Evolutionary conservation across 192 early-diverging fungal genomes (phyloP).

Genomic region (Umbelopsis sp.): DNA sequence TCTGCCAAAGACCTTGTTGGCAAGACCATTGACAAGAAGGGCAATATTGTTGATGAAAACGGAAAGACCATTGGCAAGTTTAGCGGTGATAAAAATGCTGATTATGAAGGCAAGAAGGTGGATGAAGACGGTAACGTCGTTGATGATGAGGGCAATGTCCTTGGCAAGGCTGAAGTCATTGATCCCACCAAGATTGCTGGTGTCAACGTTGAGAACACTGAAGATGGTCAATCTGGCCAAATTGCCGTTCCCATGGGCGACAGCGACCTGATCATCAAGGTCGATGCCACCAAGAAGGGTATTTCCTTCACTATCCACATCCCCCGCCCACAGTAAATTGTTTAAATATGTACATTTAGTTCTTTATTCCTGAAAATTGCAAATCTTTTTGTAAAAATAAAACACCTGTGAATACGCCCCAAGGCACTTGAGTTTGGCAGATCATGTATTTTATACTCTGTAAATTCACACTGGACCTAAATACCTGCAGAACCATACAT

Average conservation of each 20-base stretch:
- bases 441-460: too few species aligned
- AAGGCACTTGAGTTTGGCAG: too few species aligned
- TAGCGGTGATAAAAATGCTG: not conserved
- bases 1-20: conserved; percentile 1
- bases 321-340: conserved; percentile 17
- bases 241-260: not conserved
- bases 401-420: too few species aligned
- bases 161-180: conserved; percentile 14
- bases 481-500: too few species aligned
- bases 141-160: conserved; percentile 15
- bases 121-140: conserved; percentile 25
- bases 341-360: not conserved
- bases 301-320: conserved; percentile 29
- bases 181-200: not conserved
- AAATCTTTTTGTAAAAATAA: too few species aligned
- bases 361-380: not conserved
- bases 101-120: conserved; percentile 16
- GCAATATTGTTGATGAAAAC: conserved; percentile 12
- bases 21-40: conserved; percentile 20
- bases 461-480: too few species aligned
- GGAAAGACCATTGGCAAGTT: conserved; percentile 20
- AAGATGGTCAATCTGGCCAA: conserved; percentile 5
- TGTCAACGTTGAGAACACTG: not conserved
- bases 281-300: conserved; percentile 29
- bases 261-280: conserved; percentile 25